Conservation (phyloP, 2,329 filamentous ascomycete species). For the Colletotrichum sp. region DNA sequence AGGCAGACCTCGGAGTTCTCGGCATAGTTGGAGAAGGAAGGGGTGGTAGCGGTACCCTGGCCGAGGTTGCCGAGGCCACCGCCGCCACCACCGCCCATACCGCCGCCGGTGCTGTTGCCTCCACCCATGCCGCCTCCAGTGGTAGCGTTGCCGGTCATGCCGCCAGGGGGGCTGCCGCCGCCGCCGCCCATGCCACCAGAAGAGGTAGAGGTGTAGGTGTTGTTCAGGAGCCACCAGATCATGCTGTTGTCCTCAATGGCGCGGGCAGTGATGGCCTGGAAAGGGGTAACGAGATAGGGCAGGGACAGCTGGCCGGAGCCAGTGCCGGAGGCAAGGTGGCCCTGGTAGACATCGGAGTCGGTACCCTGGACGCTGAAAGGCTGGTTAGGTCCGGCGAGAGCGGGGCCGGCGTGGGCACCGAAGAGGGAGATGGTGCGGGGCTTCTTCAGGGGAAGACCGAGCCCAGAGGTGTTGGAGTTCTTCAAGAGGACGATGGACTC, state of each 20-base stretch:
- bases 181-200: not conserved
- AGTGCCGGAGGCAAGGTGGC: slow-evolving; percentile 3
- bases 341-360: slow-evolving; percentile 9
- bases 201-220: slow-evolving; percentile 12
- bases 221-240: slow-evolving; percentile 16
- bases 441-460: slow-evolving; percentile 65
- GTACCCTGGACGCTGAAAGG: slow-evolving; percentile 5
- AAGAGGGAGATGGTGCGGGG: slow-evolving; percentile 14
- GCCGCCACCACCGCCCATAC: not conserved
- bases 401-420: not conserved
- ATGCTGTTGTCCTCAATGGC: slow-evolving; percentile 53
- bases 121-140: not conserved
- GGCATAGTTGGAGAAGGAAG: slow-evolving; percentile 10
- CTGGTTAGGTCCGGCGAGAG: slow-evolving; percentile 2
- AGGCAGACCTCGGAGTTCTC: slow-evolving; percentile 13
- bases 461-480: slow-evolving; percentile 59
- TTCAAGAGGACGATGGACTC: slow-evolving; percentile 75
- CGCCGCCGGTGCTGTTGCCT: slow-evolving; percentile 9
- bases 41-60: not conserved
- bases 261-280: slow-evolving; percentile 6
- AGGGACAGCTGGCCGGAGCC: slow-evolving; percentile 11
- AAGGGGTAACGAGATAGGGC: slow-evolving; percentile 9
- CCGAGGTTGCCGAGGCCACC: slow-evolving; percentile 1
- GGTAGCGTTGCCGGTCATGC: not conserved
- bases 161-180: not conserved